A percentile compares a stretch with the other conserved stretches of the same genome.
Evolutionary conservation across 768 basidiomycete genomes (phyloP).

Genomic region (Kwoniella sp.): DNA sequence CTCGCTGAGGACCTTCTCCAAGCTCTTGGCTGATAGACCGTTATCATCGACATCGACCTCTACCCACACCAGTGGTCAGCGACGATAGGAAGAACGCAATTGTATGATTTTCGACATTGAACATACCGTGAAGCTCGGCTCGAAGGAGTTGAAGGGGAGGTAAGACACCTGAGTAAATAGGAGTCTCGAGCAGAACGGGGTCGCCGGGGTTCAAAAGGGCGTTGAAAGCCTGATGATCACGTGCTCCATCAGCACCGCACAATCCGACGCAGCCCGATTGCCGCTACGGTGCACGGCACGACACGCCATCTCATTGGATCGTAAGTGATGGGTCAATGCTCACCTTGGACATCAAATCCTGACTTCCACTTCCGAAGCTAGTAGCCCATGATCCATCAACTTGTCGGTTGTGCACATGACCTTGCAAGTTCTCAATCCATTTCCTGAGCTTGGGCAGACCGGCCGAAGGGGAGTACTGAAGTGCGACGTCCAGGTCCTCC

Average conservation of each 20-base stretch:
- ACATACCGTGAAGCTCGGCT: constrained; percentile 51
- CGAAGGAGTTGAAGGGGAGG: constrained; percentile 48
- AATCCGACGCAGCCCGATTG: background rate
- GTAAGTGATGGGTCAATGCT: constrained; percentile 20
- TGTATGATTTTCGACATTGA: background rate
- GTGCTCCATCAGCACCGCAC: background rate
- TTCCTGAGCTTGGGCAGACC: constrained; percentile 65
- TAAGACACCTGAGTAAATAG: constrained; percentile 55
- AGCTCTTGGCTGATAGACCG: constrained; percentile 66
- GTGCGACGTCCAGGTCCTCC: constrained; percentile 65
- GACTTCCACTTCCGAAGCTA: constrained; percentile 79
- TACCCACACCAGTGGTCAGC: constrained; percentile 55
- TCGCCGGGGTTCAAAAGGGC: constrained; percentile 79
- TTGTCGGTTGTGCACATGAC: constrained; percentile 65
- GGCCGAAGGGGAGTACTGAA: constrained; percentile 73
- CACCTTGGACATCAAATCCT: constrained; percentile 87
- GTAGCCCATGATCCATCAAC: constrained; percentile 71
- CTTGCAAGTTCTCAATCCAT: constrained; percentile 65
- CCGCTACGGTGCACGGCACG: background rate
- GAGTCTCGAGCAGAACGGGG: constrained; percentile 73
- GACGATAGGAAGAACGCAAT: no score
- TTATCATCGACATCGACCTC: constrained; percentile 77
- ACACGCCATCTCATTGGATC: background rate
- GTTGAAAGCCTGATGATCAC: constrained; percentile 64
- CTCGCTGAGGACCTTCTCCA: constrained; percentile 68